Percentiles rank a stretch among this genome's conserved stretches.
Conservation (phyloP, 2,329 filamentous ascomycete species). For the Pyrenochaeta sp. region DNA sequence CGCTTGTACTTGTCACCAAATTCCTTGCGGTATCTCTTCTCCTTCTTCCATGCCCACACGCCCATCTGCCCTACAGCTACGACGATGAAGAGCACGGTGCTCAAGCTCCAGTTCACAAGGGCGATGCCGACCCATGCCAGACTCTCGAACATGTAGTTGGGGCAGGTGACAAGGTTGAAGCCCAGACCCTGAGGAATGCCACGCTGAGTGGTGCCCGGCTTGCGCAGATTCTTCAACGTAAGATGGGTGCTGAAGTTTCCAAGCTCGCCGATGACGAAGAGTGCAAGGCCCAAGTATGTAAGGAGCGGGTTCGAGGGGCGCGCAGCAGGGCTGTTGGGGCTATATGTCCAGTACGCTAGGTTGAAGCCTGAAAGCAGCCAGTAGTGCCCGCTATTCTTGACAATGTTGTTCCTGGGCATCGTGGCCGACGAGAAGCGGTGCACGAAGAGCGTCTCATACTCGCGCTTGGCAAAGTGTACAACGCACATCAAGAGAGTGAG, state of each 20-base stretch:
- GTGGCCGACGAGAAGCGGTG: slow-evolving; percentile 95
- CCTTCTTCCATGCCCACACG: slow-evolving; percentile 89
- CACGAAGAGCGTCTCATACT: slow-evolving; percentile 91
- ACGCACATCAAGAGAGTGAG: slow-evolving; percentile 77
- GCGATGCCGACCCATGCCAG: slow-evolving; percentile 86
- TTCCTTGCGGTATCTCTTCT: slow-evolving; percentile 85
- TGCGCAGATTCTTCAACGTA: slow-evolving; percentile 78
- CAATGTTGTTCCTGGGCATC: slow-evolving; percentile 89
- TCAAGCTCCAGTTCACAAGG: slow-evolving; percentile 79
- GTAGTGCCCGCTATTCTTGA: slow-evolving; percentile 96
- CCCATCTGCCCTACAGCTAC: slow-evolving; percentile 82
- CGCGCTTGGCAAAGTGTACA: slow-evolving; percentile 91
- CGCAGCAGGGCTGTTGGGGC: slow-evolving; percentile 73
- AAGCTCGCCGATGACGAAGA: slow-evolving; percentile 81
- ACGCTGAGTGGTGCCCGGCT: slow-evolving; percentile 77
- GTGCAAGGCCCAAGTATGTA: slow-evolving; percentile 68
- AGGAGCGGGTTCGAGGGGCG: slow-evolving; percentile 54
- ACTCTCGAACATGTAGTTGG: slow-evolving; percentile 95
- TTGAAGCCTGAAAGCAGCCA: slow-evolving; percentile 84
- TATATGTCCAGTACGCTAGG: slow-evolving; percentile 85
- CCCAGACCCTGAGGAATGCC: slow-evolving; percentile 88
- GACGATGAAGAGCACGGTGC: slow-evolving; percentile 76
- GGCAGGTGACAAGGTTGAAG: slow-evolving; percentile 88
- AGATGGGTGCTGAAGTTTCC: slow-evolving; percentile 82
- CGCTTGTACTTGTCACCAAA: slow-evolving; percentile 95